Evolutionary conservation across 148 eudicot genomes (phyloP), one percentile per base, ranked within the genome.

Genomic region (Camellia lanceoleosa): DNA sequence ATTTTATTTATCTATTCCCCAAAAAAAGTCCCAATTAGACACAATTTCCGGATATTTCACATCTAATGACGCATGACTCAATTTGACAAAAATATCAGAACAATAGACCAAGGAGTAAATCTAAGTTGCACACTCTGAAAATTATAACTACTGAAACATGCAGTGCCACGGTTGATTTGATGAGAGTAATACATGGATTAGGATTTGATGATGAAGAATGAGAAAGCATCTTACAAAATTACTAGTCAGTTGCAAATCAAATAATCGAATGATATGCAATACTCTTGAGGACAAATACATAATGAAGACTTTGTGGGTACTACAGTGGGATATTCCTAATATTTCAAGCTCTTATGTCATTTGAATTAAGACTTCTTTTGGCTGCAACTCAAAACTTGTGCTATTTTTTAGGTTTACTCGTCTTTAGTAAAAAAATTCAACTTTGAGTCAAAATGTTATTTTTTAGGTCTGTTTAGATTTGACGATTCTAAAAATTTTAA

Each of bases 71-170:
- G 47, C 46, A 47, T 18, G 20, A 16, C 23, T 60, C 64, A 70
- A n/a, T 13, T 46, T 46, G 12, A 7, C 12, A 46, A 7, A 70
- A 44, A 11, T 10, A 71, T 71, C 59, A 71, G 3, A 52, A 23
- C 42, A 71, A 71, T 71, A 23, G 58, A 55, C 14, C 51, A 71
- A 71, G 5, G 68, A 70, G 73, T 11, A 70, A 70, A 70, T 70
- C 75, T 5, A 70, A 47, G 38, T 70, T 46, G 7, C 72, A 9
- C 18, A 23, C 12, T n/a, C 56, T 19, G 38, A 10, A 14, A 68
- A 3, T 4, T 2, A 43, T 0, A 9, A 70, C 73, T 41, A 10
- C 54, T 3, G 9, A 12, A 70, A 3, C 73, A 68, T 46, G 8
- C 5, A 70, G 5, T 69, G 51, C 52, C 55, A n/a, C 13, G n/a